A percentile compares a stretch with the other conserved stretches of the same genome.
phyloP scores from a whole-genome alignment of 768 basidiomycete genomes.

The Phaffia australis region DNA sequence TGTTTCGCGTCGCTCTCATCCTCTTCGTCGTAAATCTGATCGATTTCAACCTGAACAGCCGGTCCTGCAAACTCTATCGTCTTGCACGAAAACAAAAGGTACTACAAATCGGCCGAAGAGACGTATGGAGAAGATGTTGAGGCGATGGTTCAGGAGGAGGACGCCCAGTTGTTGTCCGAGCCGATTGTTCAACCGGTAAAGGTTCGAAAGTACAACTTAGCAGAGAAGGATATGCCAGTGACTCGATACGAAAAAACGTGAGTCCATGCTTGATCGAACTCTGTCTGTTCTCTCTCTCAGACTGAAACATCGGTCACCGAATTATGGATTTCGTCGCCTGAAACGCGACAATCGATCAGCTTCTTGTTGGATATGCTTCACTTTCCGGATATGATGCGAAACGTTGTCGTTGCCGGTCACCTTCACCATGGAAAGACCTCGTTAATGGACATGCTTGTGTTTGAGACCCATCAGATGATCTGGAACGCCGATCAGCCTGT shows the following conservation, averaged over 20 bases:
- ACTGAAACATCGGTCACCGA: too few relatives aligned
- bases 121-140: constrained; percentile 91
- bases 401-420: constrained; percentile 91
- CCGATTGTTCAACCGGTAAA: constrained; percentile 94
- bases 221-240: constrained; percentile 89
- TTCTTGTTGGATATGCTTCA: constrained; percentile 83
- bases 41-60: constrained; percentile 1
- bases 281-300: neutral
- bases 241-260: constrained; percentile 97
- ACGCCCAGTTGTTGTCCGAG: constrained; percentile 85
- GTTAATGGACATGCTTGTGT: constrained; percentile 90
- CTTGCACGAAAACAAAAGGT: constrained; percentile 94
- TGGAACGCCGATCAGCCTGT: constrained; percentile 85
- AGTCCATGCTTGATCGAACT: constrained; percentile 31
- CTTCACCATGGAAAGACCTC: constrained; percentile 97
- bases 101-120: constrained; percentile 84
- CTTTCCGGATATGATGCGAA: constrained; percentile 89
- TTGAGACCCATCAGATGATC: constrained; percentile 86
- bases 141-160: constrained; percentile 95
- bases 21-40: neutral
- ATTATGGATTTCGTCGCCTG: too few relatives aligned
- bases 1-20: constrained; percentile 3
- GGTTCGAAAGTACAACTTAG: constrained; percentile 84
- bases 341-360: constrained; percentile 40
- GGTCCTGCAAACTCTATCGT: constrained; percentile 41